phyloP scores from a whole-genome alignment of 164 flowering plant species.

The Taxillus chinensis region DNA sequence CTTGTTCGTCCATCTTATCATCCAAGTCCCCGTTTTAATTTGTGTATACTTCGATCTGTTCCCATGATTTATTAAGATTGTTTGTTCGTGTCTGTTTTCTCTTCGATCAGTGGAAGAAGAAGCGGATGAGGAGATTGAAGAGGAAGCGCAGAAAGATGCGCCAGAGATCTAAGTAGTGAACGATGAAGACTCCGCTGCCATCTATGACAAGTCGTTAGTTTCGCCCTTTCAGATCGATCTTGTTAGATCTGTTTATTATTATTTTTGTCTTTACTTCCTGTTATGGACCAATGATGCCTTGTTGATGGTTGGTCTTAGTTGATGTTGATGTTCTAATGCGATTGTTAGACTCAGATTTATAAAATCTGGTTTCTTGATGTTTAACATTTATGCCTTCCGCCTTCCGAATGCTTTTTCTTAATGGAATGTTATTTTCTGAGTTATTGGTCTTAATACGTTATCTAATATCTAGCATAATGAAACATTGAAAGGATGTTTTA shows the following conservation, averaged over 20 bases:
- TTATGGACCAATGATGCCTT: no score
- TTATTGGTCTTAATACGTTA: no score
- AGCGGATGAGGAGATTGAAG: conserved; percentile 18
- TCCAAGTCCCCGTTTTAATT: neutral
- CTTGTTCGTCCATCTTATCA: neutral
- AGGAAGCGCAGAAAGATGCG: conserved; percentile 30
- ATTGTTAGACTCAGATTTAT: neutral
- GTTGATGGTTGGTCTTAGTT: no score
- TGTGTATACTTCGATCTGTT: neutral
- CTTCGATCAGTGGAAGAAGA: conserved; percentile 35
- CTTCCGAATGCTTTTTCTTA: no score
- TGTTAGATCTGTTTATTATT: no score
- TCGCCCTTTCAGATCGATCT: no score
- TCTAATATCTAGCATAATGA: no score
- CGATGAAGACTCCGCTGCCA: neutral
- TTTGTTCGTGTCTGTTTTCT: neutral
- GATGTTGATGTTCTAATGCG: neutral
- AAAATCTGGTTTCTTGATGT: neutral
- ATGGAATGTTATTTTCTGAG: no score
- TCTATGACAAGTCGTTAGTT: neutral
- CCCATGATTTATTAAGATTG: neutral
- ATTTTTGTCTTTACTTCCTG: no score
- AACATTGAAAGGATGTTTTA: no score
- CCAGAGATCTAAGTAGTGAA: conserved; percentile 36
- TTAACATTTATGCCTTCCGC: no score